Evolutionary conservation across 371 early-diverging fungal species (phyloP).

Genomic region (Apophysomyces ossiformis): DNA sequence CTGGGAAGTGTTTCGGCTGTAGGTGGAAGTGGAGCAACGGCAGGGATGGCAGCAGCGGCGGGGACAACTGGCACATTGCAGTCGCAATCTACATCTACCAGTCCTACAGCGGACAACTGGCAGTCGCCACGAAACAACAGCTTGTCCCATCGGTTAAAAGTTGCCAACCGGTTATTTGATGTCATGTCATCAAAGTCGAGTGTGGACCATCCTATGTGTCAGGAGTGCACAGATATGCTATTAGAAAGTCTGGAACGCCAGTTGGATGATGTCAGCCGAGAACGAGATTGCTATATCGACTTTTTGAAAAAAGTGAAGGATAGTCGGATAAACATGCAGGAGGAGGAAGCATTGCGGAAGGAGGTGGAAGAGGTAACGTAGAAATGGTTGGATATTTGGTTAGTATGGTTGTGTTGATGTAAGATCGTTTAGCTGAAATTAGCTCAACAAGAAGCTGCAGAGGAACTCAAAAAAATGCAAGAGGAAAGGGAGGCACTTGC

Average conservation of each 20-base stretch:
- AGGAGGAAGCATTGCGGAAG: slow-evolving; percentile 45
- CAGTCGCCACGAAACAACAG: slow-evolving; percentile 38
- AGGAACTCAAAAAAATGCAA: slow-evolving; percentile 62
- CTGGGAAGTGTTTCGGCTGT: slow-evolving; percentile 15
- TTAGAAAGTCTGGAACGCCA: slow-evolving; percentile 71
- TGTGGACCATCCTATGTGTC: slow-evolving; percentile 88
- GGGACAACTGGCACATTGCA: background rate
- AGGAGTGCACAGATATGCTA: slow-evolving; percentile 86
- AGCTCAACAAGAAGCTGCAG: slow-evolving; percentile 58
- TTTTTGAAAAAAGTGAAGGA: slow-evolving; percentile 66
- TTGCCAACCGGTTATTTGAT: slow-evolving; percentile 71
- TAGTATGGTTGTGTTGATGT: too few relatives aligned
- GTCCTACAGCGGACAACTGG: slow-evolving; percentile 34
- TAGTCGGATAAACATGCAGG: slow-evolving; percentile 54
- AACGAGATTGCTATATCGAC: slow-evolving; percentile 78
- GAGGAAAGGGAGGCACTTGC: slow-evolving; percentile 61
- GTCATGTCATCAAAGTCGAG: slow-evolving; percentile 72
- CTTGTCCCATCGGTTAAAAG: slow-evolving; percentile 63
- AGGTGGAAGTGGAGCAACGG: slow-evolving; percentile 1
- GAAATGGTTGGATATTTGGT: background rate
- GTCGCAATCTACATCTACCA: background rate
- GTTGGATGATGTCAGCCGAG: slow-evolving; percentile 68
- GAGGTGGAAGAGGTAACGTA: slow-evolving; percentile 55
- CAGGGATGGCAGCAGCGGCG: background rate
- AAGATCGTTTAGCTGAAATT: slow-evolving; percentile 36